Conservation (phyloP, 805 yeast genomes). For the Scheffersomyces ergatensis region DNA sequence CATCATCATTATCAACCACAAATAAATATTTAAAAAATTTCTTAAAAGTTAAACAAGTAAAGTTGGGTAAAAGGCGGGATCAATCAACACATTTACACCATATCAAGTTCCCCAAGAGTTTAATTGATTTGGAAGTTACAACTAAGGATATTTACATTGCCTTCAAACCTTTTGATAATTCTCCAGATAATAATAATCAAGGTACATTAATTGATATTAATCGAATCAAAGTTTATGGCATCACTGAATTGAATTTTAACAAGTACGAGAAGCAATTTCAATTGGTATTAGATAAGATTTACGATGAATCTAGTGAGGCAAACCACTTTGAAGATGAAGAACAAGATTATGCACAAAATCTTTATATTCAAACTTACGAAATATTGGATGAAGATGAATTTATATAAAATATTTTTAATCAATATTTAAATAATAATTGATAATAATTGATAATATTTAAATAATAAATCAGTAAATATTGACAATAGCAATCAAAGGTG, state of each 20-base stretch:
- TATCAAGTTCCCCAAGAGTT: slow-evolving; percentile 29
- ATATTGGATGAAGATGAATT: slow-evolving; percentile 7
- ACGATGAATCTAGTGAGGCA: slow-evolving; percentile 2
- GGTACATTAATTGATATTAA: slow-evolving; percentile 2
- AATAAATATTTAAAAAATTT: slow-evolving; percentile 30
- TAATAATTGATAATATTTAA: too few relatives aligned
- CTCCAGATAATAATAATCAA: not conserved
- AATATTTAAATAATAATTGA: too few relatives aligned
- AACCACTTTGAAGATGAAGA: not conserved
- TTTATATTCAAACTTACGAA: not conserved
- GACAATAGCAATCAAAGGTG: too few relatives aligned
- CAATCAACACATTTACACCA: slow-evolving; percentile 12
- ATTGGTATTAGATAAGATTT: slow-evolving; percentile 8
- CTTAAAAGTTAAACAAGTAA: slow-evolving; percentile 20
- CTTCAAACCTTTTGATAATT: slow-evolving; percentile 10
- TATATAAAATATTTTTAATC: not conserved
- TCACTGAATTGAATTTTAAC: slow-evolving; percentile 23
- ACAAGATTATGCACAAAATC: not conserved
- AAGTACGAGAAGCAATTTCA: slow-evolving; percentile 21
- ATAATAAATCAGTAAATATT: too few relatives aligned
- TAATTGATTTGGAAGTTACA: slow-evolving; percentile 30
- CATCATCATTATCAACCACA: not conserved
- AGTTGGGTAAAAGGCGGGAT: not conserved
- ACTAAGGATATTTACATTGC: slow-evolving; percentile 32
- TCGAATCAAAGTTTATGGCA: slow-evolving; percentile 27